These are phyloP conservation scores for Jamesozyma jinghongensis DNA, from an alignment of 805 yeast genomes.

Conservation along the genomic window DNA sequence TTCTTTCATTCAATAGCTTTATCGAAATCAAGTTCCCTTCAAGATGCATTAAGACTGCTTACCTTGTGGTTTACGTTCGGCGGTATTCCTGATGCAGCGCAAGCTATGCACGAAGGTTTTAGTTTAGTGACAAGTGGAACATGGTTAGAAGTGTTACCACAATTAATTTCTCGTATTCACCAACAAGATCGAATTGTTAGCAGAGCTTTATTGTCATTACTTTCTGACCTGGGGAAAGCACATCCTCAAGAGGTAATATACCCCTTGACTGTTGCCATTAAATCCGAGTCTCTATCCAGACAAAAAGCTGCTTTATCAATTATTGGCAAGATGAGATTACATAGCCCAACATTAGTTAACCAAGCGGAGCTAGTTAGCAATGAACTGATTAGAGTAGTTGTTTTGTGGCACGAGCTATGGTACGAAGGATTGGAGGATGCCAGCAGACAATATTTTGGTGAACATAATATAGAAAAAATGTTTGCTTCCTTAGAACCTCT, in stretches of 20 bases:
- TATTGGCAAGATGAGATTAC: conserved; percentile 84
- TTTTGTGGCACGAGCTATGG: conserved; percentile 97
- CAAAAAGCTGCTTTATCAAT: conserved; percentile 88
- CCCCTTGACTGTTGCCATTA: conserved; percentile 91
- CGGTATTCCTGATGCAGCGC: conserved; percentile 84
- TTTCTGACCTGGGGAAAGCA: conserved; percentile 83
- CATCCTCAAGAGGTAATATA: conserved; percentile 97
- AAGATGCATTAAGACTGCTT: conserved; percentile 81
- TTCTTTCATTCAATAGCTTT: conserved; percentile 90
- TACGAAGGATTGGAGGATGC: conserved; percentile 97
- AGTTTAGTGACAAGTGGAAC: conserved; percentile 80
- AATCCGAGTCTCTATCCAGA: conserved; percentile 82
- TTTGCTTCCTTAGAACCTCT: conserved; percentile 82
- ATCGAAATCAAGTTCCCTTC: conserved; percentile 78
- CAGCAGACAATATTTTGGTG: conserved; percentile 85
- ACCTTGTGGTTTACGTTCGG: conserved; percentile 97
- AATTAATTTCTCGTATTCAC: conserved; percentile 89
- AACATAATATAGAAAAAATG: conserved; percentile 92
- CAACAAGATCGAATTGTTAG: conserved; percentile 86
- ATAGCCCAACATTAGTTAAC: conserved; percentile 73
- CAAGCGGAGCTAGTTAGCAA: conserved; percentile 92
- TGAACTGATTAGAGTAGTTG: conserved; percentile 90
- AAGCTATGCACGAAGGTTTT: conserved; percentile 85
- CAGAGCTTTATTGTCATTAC: conserved; percentile 63
- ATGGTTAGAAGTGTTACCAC: conserved; percentile 95